A percentile compares a stretch with the other conserved stretches of the same genome.
These are phyloP conservation scores for Cladosporium halotolerans DNA, from an alignment of 2,329 filamentous ascomycete genomes.

Conservation along the genomic window DNA sequence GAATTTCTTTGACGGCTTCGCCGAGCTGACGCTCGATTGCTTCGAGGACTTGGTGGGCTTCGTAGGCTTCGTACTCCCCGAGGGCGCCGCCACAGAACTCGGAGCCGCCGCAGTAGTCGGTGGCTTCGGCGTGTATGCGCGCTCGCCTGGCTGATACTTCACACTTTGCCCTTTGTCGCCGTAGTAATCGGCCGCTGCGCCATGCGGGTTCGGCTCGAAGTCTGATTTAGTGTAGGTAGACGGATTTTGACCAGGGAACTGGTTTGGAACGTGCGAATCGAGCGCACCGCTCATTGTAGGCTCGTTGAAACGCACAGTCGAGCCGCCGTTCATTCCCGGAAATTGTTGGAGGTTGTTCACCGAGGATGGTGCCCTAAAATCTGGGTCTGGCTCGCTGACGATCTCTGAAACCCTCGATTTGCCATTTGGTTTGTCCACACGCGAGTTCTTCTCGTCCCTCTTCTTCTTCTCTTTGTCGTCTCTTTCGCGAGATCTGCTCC, in stretches of 20 bases:
- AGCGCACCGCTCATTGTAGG: constrained; percentile 25
- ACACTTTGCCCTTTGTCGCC: constrained; percentile 58
- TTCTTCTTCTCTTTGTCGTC: constrained; percentile 17
- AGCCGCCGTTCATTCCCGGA: constrained; percentile 23
- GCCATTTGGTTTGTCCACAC: constrained; percentile 14
- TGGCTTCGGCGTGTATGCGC: constrained; percentile 40
- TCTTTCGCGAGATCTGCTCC: constrained; percentile 19
- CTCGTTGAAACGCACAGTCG: constrained; percentile 8
- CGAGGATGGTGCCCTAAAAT: constrained; percentile 22
- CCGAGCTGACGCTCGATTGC: constrained; percentile 9
- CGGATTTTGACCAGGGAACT: constrained; percentile 55
- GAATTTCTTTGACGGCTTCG: constrained; percentile 9
- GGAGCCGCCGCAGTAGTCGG: neutral
- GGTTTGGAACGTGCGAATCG: constrained; percentile 31
- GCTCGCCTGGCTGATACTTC: constrained; percentile 52
- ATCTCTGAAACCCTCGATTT: constrained; percentile 14
- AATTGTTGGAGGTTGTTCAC: constrained; percentile 29
- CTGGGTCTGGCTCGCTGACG: constrained; percentile 12
- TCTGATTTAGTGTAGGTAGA: constrained; percentile 36
- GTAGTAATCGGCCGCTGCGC: constrained; percentile 57
- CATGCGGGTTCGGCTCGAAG: constrained; percentile 41
- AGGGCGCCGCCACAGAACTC: constrained; percentile 16
- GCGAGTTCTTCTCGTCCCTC: constrained; percentile 14
- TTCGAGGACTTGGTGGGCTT: constrained; percentile 29
- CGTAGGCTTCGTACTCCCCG: constrained; percentile 21